Base-by-base conservation (phyloP, 2,329 filamentous ascomycete species). In the Botryotinia globosa region DNA sequence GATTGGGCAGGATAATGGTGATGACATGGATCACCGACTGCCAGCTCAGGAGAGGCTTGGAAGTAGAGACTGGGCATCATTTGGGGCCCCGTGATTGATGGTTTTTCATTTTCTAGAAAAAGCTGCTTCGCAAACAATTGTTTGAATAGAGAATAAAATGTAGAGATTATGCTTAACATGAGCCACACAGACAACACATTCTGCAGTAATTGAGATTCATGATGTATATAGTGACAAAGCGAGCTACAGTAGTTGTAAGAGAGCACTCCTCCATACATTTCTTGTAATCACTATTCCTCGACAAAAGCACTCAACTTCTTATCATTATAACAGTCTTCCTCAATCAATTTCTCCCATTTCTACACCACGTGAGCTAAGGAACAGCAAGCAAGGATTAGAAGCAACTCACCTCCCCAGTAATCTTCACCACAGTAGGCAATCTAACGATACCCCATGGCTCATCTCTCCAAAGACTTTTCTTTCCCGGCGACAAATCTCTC, bases 331-430 rank as follows among this genome's bases (percentile, higher is more conserved):
- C 68, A 64, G 6, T 71, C 68, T 32, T 64, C 58, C 32, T 71
- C 68, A 4, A 71, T 64, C 32, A 71, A 71, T 34, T 71, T 71
- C 44, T 71, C 68, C 68, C 58, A 71, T 39, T 64, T 64, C 68
- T 71, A 7, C 12, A 64, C 18, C 25, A 18, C n/a, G 54, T 64
- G 20, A 71, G 68, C 58, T 22, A 51, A 64, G 7, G 22, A 12
- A 25, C 8, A 22, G 16, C 22, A 20, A 37, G 7, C 29, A 64
- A 39, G 10, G 22, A 51, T 18, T 2, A 45, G 32, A 39, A 9
- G 9, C 1, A 29, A 39, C 68, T 39, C 42, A 71, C 68, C 68
- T 65, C 68, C 34, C 29, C 32, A 18, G 58, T 64, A 32, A 71
- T 51, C 5, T 71, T 71, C 42, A 64, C 58, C 58, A 71, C 44